These are phyloP conservation scores for Teratosphaeria epicoccoides DNA, from an alignment of 2,329 filamentous ascomycete genomes.

Conservation along the genomic window DNA sequence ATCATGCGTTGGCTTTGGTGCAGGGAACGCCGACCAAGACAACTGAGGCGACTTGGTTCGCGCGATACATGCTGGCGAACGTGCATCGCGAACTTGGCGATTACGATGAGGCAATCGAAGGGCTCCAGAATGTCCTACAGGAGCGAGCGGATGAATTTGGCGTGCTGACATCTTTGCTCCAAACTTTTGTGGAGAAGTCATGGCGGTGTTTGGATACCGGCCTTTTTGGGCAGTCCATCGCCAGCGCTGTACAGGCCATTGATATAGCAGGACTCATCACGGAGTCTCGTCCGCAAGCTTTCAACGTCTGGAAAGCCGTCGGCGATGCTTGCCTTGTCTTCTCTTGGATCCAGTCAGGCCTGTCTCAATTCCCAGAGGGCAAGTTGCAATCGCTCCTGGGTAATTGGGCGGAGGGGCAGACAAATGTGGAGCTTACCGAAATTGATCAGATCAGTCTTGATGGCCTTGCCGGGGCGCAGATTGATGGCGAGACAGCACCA, in stretches of 20 bases:
- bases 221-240: conserved; percentile 70
- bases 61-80: conserved; percentile 92
- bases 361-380: conserved; percentile 51
- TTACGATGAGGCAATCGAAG: conserved; percentile 67
- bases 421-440: conserved; percentile 49
- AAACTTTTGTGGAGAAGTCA: conserved; percentile 75
- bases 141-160: conserved; percentile 67
- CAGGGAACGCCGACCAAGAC: conserved; percentile 27
- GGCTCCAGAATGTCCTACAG: conserved; percentile 64
- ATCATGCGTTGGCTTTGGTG: conserved; percentile 61
- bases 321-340: conserved; percentile 83
- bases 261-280: conserved; percentile 54
- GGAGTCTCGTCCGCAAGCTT: conserved; percentile 54
- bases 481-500: conserved; percentile 18
- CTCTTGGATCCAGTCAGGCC: conserved; percentile 61
- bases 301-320: conserved; percentile 91
- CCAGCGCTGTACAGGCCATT: conserved; percentile 60
- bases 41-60: conserved; percentile 75
- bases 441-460: conserved; percentile 49
- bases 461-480: conserved; percentile 1
- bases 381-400: conserved; percentile 50
- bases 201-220: conserved; percentile 69
- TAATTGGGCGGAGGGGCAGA: conserved; percentile 40
- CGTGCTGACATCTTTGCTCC: conserved; percentile 75
- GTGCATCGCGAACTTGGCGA: conserved; percentile 88